Evolutionary conservation across 306 rosid species (phyloP).

Genomic region (Crotalaria pallida): DNA sequence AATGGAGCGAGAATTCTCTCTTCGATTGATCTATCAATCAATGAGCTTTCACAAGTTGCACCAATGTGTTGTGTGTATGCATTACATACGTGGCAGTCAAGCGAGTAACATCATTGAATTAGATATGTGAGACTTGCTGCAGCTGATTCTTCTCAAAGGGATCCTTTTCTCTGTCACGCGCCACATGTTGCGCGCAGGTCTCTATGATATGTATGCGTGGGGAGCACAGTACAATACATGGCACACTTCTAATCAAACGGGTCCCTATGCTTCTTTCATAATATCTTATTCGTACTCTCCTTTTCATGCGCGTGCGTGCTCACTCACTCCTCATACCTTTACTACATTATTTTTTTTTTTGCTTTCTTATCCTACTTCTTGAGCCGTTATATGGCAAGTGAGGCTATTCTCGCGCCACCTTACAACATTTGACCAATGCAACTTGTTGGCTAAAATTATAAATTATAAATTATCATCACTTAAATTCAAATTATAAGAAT

Average conservation of each 20-base stretch:
- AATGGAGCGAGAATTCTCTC: no score
- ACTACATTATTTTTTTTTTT: neutral
- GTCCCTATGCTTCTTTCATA: neutral
- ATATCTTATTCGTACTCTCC: conserved; percentile 15
- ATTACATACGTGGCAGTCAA: neutral
- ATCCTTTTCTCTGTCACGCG: conserved; percentile 23
- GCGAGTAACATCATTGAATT: neutral
- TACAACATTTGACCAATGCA: no score
- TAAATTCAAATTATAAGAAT: no score
- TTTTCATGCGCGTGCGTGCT: conserved; percentile 26
- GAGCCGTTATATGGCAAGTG: no score
- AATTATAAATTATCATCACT: no score
- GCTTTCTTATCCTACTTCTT: no score
- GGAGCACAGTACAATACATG: neutral
- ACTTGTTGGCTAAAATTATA: no score
- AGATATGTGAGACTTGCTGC: neutral
- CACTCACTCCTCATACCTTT: neutral
- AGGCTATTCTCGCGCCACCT: no score
- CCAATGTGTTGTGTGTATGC: neutral
- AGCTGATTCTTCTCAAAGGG: neutral
- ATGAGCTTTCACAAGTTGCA: neutral
- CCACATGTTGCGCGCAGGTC: conserved; percentile 20
- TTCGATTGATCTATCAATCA: no score
- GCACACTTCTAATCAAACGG: conserved; percentile 11
- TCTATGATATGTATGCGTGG: neutral